Evolutionary conservation across 148 eudicot genomes (phyloP), one percentile per base, ranked within the genome.

Genomic region (Arbutus unedo): DNA sequence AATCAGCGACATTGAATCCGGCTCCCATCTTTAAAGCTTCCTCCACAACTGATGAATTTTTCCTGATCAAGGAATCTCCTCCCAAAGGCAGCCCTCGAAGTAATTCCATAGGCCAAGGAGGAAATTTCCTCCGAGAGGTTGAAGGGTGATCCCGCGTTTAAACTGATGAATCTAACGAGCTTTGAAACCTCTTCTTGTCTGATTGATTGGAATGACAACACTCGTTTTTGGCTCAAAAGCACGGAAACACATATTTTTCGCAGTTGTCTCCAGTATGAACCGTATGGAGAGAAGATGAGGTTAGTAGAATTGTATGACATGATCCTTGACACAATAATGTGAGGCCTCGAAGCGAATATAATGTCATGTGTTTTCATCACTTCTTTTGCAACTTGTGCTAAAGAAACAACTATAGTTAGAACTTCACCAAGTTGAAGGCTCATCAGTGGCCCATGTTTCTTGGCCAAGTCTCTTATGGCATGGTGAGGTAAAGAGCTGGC

Each of bases 401-500:
- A 84, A 14, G 87, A 85, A 18, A 72, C 75, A 18, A 72, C 23
- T 0, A 72, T 18, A 44, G 75, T 16, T 16, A 44, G 48, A 18
- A 72, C 75, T 62, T 87, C 82, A 25, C 89, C 87, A 19, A 87
- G 85, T 54, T 64, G 78, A 6, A 84, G 79, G 82, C 48, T 76
- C 85, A 85, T 87, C 49, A 80, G 4, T 0, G 85, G 87, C 53
- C 87, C 87, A 83, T 84, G 23, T 57, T 82, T 87, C 14, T 41
- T 43, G 50, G 87, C 75, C 48, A 85, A 78, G 55, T 76, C 23
- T 55, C 62, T 81, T 0, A 87, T 47, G 19, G 60, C 43, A 25
- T 75, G 85, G 45, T 88, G 90, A 5, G 88, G 84, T 48, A 83
- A 59, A 1, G 86, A 79, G 51, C 90, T 84, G 25, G 66, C 71